Conservation (phyloP, 306 rosid species). For the Quercus dentata region DNA sequence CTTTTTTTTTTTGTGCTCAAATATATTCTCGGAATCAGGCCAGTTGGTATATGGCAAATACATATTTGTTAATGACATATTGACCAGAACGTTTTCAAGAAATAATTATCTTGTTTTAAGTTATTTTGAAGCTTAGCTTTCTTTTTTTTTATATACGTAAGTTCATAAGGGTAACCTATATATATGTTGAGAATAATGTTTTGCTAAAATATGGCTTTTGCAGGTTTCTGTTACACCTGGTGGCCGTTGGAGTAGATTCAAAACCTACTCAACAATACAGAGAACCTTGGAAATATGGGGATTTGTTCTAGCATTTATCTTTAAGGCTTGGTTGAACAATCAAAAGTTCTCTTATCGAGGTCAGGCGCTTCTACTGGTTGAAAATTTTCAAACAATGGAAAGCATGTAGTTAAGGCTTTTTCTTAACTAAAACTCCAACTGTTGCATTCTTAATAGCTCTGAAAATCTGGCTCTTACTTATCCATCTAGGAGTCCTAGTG, state of each 20-base stretch:
- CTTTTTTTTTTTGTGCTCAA: no score
- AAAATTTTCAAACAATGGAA: neutral
- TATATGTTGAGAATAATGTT: slow-evolving; percentile 5
- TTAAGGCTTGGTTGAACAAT: slow-evolving; percentile 79
- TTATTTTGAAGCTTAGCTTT: neutral
- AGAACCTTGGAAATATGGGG: slow-evolving; percentile 99
- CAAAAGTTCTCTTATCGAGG: slow-evolving; percentile 84
- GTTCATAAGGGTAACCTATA: neutral
- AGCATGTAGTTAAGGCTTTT: neutral
- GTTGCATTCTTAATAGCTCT: neutral
- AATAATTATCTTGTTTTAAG: neutral
- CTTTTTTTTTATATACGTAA: neutral
- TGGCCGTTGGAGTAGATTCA: slow-evolving; percentile 96
- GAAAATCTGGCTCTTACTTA: neutral
- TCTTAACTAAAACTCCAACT: neutral
- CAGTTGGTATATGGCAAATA: neutral
- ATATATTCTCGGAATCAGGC: no score
- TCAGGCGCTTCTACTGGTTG: slow-evolving; percentile 14
- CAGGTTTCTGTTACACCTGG: slow-evolving; percentile 96
- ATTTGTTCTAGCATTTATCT: slow-evolving; percentile 72
- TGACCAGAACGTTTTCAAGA: neutral
- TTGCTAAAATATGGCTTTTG: slow-evolving; percentile 21
- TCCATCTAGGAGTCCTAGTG: neutral
- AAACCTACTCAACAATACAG: slow-evolving; percentile 94
- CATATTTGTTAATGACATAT: no score